Percentiles rank a stretch among this genome's conserved stretches.
These are phyloP conservation scores for Flaveria trinervia DNA, from an alignment of 129 eudicot genomes.

Conservation along the genomic window DNA sequence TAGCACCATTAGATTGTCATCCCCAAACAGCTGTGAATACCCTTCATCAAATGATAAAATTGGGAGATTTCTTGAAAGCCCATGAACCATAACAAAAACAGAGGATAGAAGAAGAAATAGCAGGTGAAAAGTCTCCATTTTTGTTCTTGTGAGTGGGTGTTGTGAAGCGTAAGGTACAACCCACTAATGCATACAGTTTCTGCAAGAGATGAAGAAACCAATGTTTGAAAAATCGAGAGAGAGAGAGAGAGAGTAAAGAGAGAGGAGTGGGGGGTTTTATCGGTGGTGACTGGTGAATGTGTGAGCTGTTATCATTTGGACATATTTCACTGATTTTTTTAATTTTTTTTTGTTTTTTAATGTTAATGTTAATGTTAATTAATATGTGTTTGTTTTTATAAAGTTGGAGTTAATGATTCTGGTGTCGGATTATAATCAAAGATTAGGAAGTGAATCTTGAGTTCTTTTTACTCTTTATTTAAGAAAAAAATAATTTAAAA, in stretches of 20 bases:
- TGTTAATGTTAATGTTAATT: not conserved
- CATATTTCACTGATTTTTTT: slow-evolving; percentile 13
- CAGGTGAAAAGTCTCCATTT: slow-evolving; percentile 37
- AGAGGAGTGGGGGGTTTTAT: slow-evolving; percentile 47
- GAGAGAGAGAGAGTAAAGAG: slow-evolving; percentile 14
- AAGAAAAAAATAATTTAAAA: not conserved
- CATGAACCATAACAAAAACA: slow-evolving; percentile 45
- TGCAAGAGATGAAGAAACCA: not conserved
- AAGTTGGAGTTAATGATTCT: slow-evolving; percentile 13
- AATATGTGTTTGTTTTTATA: not conserved
- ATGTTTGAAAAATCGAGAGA: not conserved
- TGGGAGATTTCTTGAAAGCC: slow-evolving; percentile 65
- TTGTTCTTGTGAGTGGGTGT: not conserved
- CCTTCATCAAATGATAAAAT: slow-evolving; percentile 89
- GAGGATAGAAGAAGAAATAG: slow-evolving; percentile 36
- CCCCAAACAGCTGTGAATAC: slow-evolving; percentile 84
- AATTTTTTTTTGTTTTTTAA: not conserved
- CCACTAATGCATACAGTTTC: slow-evolving; percentile 6
- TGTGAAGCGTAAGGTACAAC: not conserved
- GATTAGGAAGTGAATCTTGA: slow-evolving; percentile 21
- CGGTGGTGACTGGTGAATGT: slow-evolving; percentile 38
- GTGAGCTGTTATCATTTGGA: slow-evolving; percentile 50
- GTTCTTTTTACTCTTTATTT: slow-evolving; percentile 2
- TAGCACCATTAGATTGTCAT: slow-evolving; percentile 63
- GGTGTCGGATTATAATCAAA: slow-evolving; percentile 9